Percentiles rank a stretch among this genome's conserved stretches.
Evolutionary conservation across 257 asterid species (phyloP).

Genomic region (Mitragyna speciosa): DNA sequence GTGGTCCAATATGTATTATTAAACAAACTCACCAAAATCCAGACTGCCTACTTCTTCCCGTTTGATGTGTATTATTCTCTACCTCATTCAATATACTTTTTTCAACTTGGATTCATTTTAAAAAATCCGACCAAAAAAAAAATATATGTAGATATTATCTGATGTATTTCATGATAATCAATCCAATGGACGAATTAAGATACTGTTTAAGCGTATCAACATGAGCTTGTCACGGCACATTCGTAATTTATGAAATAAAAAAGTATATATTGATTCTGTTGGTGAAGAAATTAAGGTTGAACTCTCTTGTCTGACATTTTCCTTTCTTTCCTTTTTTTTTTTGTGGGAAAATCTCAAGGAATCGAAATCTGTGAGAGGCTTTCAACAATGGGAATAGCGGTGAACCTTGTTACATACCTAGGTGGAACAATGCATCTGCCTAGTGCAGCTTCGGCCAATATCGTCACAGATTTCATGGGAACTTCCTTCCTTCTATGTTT

Average conservation of each 20-base stretch:
- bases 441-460: constrained; percentile 59
- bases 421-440: constrained; percentile 41
- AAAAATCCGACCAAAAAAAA: neutral
- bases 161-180: neutral
- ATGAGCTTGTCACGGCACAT: too few relatives aligned
- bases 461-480: constrained; percentile 91
- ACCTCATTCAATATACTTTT: neutral
- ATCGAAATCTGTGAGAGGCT: constrained; percentile 46
- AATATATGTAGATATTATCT: too few relatives aligned
- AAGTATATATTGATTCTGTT: too few relatives aligned
- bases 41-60: neutral
- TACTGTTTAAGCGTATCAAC: too few relatives aligned
- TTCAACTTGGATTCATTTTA: neutral
- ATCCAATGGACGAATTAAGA: neutral
- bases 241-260: neutral
- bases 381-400: constrained; percentile 45
- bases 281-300: neutral
- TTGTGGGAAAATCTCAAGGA: constrained; percentile 9
- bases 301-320: neutral
- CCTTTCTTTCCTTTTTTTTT: neutral
- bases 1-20: neutral
- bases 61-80: neutral
- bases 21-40: neutral
- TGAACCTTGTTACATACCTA: constrained; percentile 39
- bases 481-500: constrained; percentile 78